Conservation (phyloP, 805 yeast genomes). For the Cyberlindnera mississippiensis region DNA sequence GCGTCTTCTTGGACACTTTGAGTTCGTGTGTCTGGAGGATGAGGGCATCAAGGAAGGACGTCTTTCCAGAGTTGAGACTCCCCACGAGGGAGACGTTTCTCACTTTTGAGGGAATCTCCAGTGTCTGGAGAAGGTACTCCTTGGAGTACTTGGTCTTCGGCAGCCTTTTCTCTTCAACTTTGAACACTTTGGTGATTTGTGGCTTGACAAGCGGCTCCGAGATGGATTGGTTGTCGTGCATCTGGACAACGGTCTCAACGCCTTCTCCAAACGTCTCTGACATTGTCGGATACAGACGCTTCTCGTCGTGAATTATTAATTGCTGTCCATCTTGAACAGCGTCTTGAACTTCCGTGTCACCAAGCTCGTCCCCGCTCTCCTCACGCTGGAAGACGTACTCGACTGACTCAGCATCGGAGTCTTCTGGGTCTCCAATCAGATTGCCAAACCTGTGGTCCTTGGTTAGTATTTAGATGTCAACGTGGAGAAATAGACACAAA, state of each 20-base stretch:
- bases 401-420: slow-evolving; percentile 42
- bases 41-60: slow-evolving; percentile 67
- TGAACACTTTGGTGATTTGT: slow-evolving; percentile 35
- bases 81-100: slow-evolving; percentile 82
- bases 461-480: background rate
- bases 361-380: slow-evolving; percentile 26
- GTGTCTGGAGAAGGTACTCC: slow-evolving; percentile 51
- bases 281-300: slow-evolving; percentile 39
- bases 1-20: slow-evolving; percentile 51
- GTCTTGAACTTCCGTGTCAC: slow-evolving; percentile 4
- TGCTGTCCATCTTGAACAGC: slow-evolving; percentile 10
- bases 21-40: slow-evolving; percentile 59
- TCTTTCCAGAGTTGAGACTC: slow-evolving; percentile 79
- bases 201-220: slow-evolving; percentile 68
- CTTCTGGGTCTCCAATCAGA: slow-evolving; percentile 48
- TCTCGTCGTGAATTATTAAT: slow-evolving; percentile 41
- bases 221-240: slow-evolving; percentile 47
- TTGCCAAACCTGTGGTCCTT: slow-evolving; percentile 50
- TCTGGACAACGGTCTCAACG: slow-evolving; percentile 61
- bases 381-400: slow-evolving; percentile 17
- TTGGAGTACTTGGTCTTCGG: slow-evolving; percentile 63
- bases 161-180: slow-evolving; percentile 46
- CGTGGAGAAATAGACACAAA: background rate
- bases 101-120: slow-evolving; percentile 55
- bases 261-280: slow-evolving; percentile 50